phyloP scores from a whole-genome alignment of 1,284 basidiomycete genomes.

The Ganoderma boninense region DNA sequence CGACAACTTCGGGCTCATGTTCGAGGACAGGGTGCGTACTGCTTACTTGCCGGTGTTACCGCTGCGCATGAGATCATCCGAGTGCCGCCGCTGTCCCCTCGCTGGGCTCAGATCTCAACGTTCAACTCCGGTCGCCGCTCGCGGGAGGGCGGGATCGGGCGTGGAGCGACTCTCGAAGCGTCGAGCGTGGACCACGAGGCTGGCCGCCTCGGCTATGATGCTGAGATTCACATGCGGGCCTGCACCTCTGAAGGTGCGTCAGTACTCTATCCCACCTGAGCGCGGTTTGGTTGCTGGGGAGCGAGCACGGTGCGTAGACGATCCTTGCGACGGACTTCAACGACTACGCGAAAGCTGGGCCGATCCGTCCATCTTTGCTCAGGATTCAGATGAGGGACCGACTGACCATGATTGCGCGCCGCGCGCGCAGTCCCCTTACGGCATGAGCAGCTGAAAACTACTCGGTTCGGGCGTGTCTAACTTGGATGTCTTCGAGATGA shows the following conservation, averaged over 20 bases:
- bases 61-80: no score
- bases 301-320: constrained; percentile 16
- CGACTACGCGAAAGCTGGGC: constrained; percentile 38
- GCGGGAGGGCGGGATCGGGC: not conserved
- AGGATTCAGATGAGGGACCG: not conserved
- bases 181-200: no score
- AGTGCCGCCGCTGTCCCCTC: no score
- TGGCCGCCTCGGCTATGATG: not conserved
- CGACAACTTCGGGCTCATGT: no score
- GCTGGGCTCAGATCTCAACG: no score
- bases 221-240: constrained; percentile 43
- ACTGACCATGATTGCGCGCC: not conserved
- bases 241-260: constrained; percentile 39
- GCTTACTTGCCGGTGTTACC: no score
- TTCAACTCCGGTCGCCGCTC: no score
- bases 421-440: constrained; percentile 27
- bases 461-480: constrained; percentile 50
- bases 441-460: constrained; percentile 34
- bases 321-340: constrained; percentile 43
- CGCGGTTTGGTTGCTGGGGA: no score
- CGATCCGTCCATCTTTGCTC: no score
- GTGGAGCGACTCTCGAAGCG: not conserved
- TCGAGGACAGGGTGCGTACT: no score
- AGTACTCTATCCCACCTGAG: no score
- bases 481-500: constrained; percentile 35